These are phyloP conservation scores for Nemania diffusa DNA, from an alignment of 2,329 filamentous ascomycete genomes.

Conservation along the genomic window DNA sequence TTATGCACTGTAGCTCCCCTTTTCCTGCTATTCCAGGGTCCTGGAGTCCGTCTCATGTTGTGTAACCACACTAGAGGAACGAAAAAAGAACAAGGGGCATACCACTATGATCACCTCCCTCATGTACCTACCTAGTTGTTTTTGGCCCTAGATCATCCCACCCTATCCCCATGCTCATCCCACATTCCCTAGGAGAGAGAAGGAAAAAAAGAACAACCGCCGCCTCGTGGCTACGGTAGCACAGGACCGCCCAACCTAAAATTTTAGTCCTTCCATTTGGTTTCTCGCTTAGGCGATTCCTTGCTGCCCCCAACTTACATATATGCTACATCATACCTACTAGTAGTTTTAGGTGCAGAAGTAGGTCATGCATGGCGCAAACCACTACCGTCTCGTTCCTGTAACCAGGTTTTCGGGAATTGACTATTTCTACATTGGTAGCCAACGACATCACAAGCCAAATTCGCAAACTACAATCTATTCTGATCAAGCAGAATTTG, in stretches of 20 bases:
- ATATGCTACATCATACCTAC: background rate
- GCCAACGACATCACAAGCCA: background rate
- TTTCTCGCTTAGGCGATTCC: constrained; percentile 23
- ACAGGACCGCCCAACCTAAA: constrained; percentile 35
- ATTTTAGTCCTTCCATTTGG: constrained; percentile 18
- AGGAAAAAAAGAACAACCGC: constrained; percentile 23
- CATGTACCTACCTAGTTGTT: background rate
- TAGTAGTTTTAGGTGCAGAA: constrained; percentile 3
- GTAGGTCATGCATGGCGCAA: constrained; percentile 25
- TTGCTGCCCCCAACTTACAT: constrained; percentile 7
- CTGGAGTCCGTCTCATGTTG: constrained; percentile 35
- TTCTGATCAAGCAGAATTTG: background rate
- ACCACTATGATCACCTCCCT: constrained; percentile 29
- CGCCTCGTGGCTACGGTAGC: constrained; percentile 43
- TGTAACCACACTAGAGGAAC: constrained; percentile 39
- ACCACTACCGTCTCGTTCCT: constrained; percentile 8
- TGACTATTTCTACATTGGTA: background rate
- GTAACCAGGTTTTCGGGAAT: constrained; percentile 29
- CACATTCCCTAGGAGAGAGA: background rate
- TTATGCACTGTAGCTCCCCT: background rate
- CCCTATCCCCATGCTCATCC: constrained; percentile 9
- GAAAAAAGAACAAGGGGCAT: constrained; percentile 15
- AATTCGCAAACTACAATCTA: background rate
- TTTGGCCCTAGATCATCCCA: constrained; percentile 18
- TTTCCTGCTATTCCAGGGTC: constrained; percentile 10